Percentiles rank a stretch among this genome's conserved stretches.
Conservation (phyloP, 2,329 filamentous ascomycete species). For the Fusarium sp. region DNA sequence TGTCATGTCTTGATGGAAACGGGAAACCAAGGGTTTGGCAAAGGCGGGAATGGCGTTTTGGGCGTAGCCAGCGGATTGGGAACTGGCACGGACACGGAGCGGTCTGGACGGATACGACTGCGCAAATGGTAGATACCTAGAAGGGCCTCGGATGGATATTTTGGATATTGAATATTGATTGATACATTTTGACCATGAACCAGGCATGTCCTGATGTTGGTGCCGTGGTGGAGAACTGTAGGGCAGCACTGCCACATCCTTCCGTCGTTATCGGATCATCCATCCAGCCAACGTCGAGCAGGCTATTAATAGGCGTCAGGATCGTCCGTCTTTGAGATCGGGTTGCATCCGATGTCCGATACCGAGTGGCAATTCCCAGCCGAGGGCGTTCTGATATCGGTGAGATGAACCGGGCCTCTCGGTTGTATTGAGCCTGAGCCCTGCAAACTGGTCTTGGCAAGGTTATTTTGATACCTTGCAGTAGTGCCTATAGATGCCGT, state of each 20-base stretch:
- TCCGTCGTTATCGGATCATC: slow-evolving; percentile 7
- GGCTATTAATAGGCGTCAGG: slow-evolving; percentile 32
- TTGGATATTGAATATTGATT: neutral
- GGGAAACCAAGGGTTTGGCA: slow-evolving; percentile 11
- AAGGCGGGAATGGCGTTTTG: slow-evolving; percentile 33
- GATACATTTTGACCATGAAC: slow-evolving; percentile 1
- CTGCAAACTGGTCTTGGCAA: no score
- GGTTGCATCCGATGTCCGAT: slow-evolving; percentile 1
- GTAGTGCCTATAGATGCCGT: no score
- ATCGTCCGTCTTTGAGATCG: slow-evolving; percentile 9
- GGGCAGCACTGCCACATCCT: slow-evolving; percentile 29
- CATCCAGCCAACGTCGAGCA: neutral
- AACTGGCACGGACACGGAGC: slow-evolving; percentile 30
- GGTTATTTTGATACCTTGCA: neutral
- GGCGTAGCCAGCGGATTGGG: slow-evolving; percentile 28
- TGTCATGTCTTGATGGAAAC: slow-evolving; percentile 4
- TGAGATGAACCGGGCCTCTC: neutral
- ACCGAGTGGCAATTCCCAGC: slow-evolving; percentile 7
- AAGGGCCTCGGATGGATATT: slow-evolving; percentile 8
- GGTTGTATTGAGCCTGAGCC: no score
- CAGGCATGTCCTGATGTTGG: neutral
- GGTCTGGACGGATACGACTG: slow-evolving; percentile 33
- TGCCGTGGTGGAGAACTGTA: neutral
- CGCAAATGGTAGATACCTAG: slow-evolving; percentile 33
- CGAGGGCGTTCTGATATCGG: neutral